Conservation (phyloP, 2,329 filamentous ascomycete genomes). For the Blumeriella jaapii region DNA sequence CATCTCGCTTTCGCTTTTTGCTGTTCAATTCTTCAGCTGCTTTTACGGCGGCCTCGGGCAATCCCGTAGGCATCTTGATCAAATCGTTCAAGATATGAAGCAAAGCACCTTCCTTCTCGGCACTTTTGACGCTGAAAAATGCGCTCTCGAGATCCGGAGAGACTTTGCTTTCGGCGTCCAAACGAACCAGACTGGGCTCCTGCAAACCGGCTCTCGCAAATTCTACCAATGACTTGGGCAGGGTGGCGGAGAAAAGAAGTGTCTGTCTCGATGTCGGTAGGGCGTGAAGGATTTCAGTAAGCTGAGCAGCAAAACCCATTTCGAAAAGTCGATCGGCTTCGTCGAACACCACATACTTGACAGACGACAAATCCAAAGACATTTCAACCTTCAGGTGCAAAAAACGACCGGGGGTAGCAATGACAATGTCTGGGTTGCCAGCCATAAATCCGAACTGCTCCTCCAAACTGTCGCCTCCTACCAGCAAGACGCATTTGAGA, state of each 20-base stretch:
- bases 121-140: conserved; percentile 86
- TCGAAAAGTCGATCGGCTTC: conserved; percentile 96
- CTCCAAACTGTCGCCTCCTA: conserved; percentile 90
- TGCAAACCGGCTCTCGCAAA: conserved; percentile 90
- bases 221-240: conserved; percentile 89
- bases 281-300: conserved; percentile 86
- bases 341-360: conserved; percentile 93
- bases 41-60: conserved; percentile 38
- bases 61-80: conserved; percentile 75
- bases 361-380: conserved; percentile 78
- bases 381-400: conserved; percentile 96
- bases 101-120: conserved; percentile 87
- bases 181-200: conserved; percentile 77
- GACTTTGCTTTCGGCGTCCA: conserved; percentile 92
- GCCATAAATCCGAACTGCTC: conserved; percentile 92
- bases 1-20: conserved; percentile 64
- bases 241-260: conserved; percentile 85
- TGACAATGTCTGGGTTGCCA: conserved; percentile 91
- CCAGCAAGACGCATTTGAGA: conserved; percentile 76
- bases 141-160: conserved; percentile 92
- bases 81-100: conserved; percentile 82
- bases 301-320: conserved; percentile 92
- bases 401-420: conserved; percentile 92
- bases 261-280: conserved; percentile 79
- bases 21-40: conserved; percentile 26